Percentiles rank a stretch among this genome's conserved stretches.
Conservation (phyloP, 2,329 filamentous ascomycete genomes). For the Epichloe sp. region DNA sequence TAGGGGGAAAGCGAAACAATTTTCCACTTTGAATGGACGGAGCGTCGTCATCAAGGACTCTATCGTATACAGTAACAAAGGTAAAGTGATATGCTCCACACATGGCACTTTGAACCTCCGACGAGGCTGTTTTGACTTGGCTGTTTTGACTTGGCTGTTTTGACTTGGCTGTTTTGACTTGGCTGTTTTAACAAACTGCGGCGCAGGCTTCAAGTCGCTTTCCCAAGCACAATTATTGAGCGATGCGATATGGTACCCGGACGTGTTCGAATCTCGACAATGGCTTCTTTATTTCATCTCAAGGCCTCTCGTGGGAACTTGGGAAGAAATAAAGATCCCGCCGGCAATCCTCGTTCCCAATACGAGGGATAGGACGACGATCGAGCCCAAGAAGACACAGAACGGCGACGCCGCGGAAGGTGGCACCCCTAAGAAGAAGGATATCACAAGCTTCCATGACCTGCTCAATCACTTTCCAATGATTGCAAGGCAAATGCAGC, state of each 20-base stretch:
- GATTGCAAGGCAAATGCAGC: conserved; percentile 93
- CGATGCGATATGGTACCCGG: conserved; percentile 79
- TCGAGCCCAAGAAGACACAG: conserved; percentile 23
- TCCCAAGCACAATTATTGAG: conserved; percentile 78
- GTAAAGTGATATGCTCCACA: conserved; percentile 27
- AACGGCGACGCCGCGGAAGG: conserved; percentile 29
- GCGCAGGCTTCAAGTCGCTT: conserved; percentile 72
- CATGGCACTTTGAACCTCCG: not conserved
- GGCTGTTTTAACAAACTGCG: not conserved
- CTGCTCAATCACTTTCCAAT: conserved; percentile 84
- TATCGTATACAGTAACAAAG: conserved; percentile 91
- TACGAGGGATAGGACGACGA: conserved; percentile 24
- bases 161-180: not conserved
- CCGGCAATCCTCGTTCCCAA: conserved; percentile 46
- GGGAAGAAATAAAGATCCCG: conserved; percentile 60
- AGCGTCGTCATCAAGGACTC: conserved; percentile 92
- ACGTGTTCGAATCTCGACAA: conserved; percentile 77
- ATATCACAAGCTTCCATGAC: conserved; percentile 82
- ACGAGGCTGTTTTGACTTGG: not conserved
- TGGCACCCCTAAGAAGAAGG: conserved; percentile 55
- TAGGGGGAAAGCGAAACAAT: conserved; percentile 90
- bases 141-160: not conserved
- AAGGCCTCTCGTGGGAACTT: conserved; percentile 69
- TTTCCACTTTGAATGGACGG: conserved; percentile 80
- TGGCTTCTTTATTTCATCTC: conserved; percentile 98